Conservation (phyloP, 2,329 filamentous ascomycete species). For the Diaporthe caulivora region DNA sequence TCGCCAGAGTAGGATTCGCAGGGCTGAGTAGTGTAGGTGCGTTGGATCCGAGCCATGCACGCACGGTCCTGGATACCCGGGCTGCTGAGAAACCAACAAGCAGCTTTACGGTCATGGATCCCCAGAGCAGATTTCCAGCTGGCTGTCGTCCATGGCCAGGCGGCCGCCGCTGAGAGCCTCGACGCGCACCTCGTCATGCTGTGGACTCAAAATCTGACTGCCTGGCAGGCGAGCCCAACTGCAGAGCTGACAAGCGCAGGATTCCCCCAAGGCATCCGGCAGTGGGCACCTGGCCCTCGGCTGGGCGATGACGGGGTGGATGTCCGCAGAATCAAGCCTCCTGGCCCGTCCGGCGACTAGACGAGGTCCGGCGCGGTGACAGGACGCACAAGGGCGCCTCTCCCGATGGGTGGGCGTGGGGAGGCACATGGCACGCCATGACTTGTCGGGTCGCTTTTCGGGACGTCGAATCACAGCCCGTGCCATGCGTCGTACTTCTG, state of each 20-base stretch:
- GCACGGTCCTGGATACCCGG: background rate
- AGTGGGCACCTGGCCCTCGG: background rate
- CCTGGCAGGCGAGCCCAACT: background rate
- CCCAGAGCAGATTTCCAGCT: background rate
- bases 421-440: constrained; percentile 33
- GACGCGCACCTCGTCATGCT: background rate
- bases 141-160: background rate
- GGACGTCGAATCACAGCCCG: constrained; percentile 9
- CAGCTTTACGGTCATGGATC: background rate
- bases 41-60: constrained; percentile 7
- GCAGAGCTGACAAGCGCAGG: constrained; percentile 10
- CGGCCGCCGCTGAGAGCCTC: constrained; percentile 7
- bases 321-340: constrained; percentile 4
- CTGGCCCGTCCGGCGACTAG: constrained; percentile 23
- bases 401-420: constrained; percentile 29
- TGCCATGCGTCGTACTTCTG: constrained; percentile 24
- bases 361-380: constrained; percentile 31
- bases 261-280: constrained; percentile 19
- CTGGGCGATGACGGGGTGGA: background rate
- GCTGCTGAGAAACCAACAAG: background rate
- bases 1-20: constrained; percentile 28
- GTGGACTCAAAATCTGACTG: constrained; percentile 10
- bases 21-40: constrained; percentile 14
- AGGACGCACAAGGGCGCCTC: constrained; percentile 36
- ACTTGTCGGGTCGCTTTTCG: constrained; percentile 34